These are phyloP conservation scores for Salix brachista DNA, from an alignment of 345 rosid species.

Conservation along the genomic window DNA sequence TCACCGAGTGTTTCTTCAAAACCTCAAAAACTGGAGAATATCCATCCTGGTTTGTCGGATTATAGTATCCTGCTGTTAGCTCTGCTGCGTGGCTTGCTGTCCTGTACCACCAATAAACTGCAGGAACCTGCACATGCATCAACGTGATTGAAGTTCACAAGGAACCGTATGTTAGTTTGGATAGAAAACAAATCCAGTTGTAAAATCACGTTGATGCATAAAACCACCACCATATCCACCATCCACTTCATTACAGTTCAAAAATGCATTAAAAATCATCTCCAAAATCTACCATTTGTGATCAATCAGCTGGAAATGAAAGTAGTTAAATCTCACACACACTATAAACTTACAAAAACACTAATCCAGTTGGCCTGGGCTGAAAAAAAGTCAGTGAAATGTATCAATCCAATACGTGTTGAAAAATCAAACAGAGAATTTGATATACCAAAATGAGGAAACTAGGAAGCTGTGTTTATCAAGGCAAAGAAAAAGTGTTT, in stretches of 20 bases:
- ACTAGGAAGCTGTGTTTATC: too few relatives aligned
- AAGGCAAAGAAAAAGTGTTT: too few relatives aligned
- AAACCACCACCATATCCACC: not conserved
- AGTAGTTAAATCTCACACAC: not conserved
- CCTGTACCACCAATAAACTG: constrained; percentile 88
- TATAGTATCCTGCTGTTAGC: constrained; percentile 81
- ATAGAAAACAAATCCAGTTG: not conserved
- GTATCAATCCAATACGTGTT: too few relatives aligned
- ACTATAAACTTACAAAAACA: not conserved
- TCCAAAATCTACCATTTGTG: not conserved
- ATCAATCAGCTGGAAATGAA: not conserved
- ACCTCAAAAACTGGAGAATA: constrained; percentile 66
- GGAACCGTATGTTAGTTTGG: not conserved
- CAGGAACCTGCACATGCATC: constrained; percentile 63
- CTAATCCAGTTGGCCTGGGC: not conserved
- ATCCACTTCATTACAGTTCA: not conserved
- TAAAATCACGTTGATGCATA: not conserved
- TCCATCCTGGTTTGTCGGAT: constrained; percentile 86
- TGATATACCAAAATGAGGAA: too few relatives aligned
- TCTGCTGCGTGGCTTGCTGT: constrained; percentile 91
- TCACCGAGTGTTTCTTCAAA: constrained; percentile 64
- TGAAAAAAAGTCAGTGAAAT: too few relatives aligned
- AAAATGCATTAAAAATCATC: not conserved
- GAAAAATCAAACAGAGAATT: too few relatives aligned
- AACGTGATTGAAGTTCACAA: not conserved